Evolutionary conservation across 2,329 filamentous ascomycete genomes (phyloP).

Genomic region (Penicillium sp.): DNA sequence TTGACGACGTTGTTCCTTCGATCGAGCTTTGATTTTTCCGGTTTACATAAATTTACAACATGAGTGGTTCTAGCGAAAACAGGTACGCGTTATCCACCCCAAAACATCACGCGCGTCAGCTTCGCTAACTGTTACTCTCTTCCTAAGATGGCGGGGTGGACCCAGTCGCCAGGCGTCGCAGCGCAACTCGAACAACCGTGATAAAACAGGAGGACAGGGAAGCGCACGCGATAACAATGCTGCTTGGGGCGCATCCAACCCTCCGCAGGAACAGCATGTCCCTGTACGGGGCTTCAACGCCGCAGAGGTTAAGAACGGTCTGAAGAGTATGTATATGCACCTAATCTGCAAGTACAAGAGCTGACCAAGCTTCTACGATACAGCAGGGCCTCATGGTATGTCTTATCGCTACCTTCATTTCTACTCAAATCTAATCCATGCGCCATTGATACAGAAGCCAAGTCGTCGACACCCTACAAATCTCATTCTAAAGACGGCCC

Average conservation of each 20-base stretch:
- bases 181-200: slow-evolving; percentile 37
- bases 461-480: slow-evolving; percentile 40
- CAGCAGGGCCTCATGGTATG: slow-evolving; percentile 34
- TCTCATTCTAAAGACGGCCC: slow-evolving; percentile 38
- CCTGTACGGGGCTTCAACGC: slow-evolving; percentile 48
- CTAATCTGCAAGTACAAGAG: neutral
- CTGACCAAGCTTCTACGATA: slow-evolving; percentile 11
- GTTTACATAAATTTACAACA: slow-evolving; percentile 22
- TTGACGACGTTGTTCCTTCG: neutral
- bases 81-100: slow-evolving; percentile 29
- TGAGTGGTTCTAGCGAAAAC: slow-evolving; percentile 41
- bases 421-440: slow-evolving; percentile 4
- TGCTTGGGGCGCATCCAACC: slow-evolving; percentile 31
- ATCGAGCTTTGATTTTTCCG: neutral
- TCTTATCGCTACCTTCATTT: neutral
- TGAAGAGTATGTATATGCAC: slow-evolving; percentile 37
- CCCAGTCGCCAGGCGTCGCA: slow-evolving; percentile 41
- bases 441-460: slow-evolving; percentile 30
- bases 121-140: slow-evolving; percentile 15
- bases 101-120: neutral
- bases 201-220: slow-evolving; percentile 31
- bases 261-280: slow-evolving; percentile 41
- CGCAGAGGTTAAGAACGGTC: slow-evolving; percentile 41
- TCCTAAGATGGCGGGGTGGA: slow-evolving; percentile 42
- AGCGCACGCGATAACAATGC: slow-evolving; percentile 33